phyloP scores from a whole-genome alignment of 306 rosid genomes.

The Dalbergia cultrata region DNA sequence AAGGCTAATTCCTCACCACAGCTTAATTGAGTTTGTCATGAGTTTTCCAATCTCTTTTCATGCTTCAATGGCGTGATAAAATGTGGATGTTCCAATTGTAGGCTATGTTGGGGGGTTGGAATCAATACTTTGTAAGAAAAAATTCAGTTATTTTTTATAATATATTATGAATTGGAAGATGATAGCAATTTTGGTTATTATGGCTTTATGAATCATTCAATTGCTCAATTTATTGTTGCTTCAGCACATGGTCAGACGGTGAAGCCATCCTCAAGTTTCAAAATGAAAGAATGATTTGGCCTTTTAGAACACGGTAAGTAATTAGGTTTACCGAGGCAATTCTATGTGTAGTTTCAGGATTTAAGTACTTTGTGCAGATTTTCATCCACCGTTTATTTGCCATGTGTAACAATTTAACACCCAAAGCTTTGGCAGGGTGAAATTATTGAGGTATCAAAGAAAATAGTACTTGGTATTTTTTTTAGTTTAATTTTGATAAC shows the following conservation, averaged over 20 bases:
- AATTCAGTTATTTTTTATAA: conserved; percentile 37
- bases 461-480: neutral
- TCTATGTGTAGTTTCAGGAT: conserved; percentile 10
- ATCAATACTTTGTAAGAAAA: conserved; percentile 57
- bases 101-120: conserved; percentile 63
- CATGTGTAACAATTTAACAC: too few species aligned
- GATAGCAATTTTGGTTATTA: conserved; percentile 46
- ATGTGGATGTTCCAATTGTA: conserved; percentile 50
- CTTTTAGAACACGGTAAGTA: conserved; percentile 35
- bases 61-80: conserved; percentile 53
- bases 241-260: conserved; percentile 16
- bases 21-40: conserved; percentile 48
- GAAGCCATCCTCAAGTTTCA: conserved; percentile 35
- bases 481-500: neutral
- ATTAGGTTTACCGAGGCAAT: conserved; percentile 27
- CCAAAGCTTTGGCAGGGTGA: neutral
- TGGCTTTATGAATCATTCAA: conserved; percentile 37
- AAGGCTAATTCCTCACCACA: conserved; percentile 46
- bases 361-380: conserved; percentile 16
- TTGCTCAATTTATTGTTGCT: conserved; percentile 39
- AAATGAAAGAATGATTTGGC: conserved; percentile 24
- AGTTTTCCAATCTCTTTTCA: conserved; percentile 50
- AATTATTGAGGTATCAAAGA: neutral
- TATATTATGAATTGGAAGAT: conserved; percentile 45
- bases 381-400: neutral